Conservation (phyloP, 176 grass and related monocot genomes). For the Dendrocalamus sinicus region DNA sequence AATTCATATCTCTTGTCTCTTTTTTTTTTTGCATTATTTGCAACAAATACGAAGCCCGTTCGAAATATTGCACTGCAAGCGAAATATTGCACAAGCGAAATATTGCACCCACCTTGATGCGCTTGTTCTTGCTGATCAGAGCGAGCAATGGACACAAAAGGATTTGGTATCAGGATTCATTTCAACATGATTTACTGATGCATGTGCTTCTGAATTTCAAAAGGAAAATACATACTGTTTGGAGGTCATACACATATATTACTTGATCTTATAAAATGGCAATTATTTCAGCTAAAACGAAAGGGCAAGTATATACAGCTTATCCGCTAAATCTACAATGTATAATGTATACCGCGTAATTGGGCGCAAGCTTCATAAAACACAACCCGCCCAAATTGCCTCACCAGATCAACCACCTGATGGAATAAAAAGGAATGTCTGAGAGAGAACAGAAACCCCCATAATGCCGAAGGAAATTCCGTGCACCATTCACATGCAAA, state of each 20-base stretch:
- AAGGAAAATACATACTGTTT: not conserved
- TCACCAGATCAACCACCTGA: not conserved
- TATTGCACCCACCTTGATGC: not conserved
- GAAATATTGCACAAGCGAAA: not conserved
- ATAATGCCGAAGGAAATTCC: not conserved
- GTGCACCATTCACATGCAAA: not conserved
- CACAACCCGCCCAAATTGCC: conserved; percentile 46
- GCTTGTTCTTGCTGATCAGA: not conserved
- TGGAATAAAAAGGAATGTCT: not conserved
- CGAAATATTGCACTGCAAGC: not conserved
- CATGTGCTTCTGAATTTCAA: not conserved
- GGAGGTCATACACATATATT: not conserved
- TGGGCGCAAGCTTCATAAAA: conserved; percentile 58
- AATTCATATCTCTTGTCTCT: too few species aligned
- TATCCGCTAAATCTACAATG: conserved; percentile 29
- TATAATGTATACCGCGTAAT: not conserved
- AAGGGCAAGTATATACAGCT: conserved; percentile 38
- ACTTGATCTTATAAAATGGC: not conserved
- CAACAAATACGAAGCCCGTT: not conserved
- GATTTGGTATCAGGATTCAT: not conserved
- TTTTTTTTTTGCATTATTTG: too few species aligned
- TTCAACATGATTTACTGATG: not conserved
- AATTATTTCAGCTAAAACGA: not conserved
- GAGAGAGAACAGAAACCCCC: not conserved
- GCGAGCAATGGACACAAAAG: not conserved